These are phyloP conservation scores for Cadophora luteo-olivacea DNA, from an alignment of 2,329 filamentous ascomycete genomes.

Conservation along the genomic window DNA sequence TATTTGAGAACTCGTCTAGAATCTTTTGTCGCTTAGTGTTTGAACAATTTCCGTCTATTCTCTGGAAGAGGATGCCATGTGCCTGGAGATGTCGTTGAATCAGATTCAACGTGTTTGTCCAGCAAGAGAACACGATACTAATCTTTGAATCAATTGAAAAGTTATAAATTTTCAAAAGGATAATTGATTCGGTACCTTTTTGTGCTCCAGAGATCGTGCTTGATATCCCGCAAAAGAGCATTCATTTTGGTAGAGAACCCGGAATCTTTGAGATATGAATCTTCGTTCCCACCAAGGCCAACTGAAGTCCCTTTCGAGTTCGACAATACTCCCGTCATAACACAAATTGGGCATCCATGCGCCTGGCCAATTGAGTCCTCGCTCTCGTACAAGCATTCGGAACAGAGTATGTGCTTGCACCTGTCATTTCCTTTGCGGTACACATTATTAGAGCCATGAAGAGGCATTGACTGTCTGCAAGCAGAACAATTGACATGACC, in stretches of 20 bases:
- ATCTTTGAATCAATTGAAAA: neutral
- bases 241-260: neutral
- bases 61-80: neutral
- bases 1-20: neutral
- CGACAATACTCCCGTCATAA: neutral
- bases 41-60: neutral
- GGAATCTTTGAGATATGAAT: neutral
- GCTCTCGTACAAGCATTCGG: neutral
- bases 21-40: neutral
- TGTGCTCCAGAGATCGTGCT: neutral
- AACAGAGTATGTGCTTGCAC: neutral
- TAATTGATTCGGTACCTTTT: neutral
- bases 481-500: slow-evolving; percentile 1
- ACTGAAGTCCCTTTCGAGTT: neutral
- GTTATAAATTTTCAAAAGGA: neutral
- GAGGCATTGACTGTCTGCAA: slow-evolving; percentile 3
- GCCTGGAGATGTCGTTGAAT: slow-evolving; percentile 1
- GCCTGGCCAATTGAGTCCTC: neutral
- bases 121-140: slow-evolving; percentile 1
- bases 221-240: neutral
- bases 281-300: neutral
- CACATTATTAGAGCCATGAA: neutral
- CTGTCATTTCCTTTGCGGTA: neutral
- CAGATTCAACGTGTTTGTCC: slow-evolving; percentile 1
- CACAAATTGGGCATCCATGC: neutral